Conservation (phyloP, 768 basidiomycete species). For the Boletellus ananiceps region DNA sequence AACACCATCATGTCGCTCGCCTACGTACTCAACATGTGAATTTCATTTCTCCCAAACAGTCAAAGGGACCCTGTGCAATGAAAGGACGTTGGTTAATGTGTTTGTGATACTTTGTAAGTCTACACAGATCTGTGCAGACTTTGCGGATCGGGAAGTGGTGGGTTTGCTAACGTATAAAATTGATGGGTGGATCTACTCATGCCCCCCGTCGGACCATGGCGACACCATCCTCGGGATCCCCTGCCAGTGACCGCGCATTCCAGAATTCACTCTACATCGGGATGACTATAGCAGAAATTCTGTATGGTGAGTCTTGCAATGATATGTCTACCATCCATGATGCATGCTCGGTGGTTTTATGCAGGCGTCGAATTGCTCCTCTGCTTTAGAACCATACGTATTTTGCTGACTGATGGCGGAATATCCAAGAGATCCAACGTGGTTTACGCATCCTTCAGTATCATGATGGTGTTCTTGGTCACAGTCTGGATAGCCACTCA, state of each 20-base stretch:
- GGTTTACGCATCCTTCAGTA: constrained; percentile 27
- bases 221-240: not conserved
- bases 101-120: too few relatives aligned
- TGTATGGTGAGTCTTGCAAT: constrained; percentile 20
- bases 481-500: constrained; percentile 27
- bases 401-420: constrained; percentile 3
- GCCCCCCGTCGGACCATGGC: not conserved
- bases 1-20: not conserved
- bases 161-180: constrained; percentile 6
- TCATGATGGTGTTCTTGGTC: constrained; percentile 22
- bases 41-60: not conserved
- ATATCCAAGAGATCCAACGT: constrained; percentile 5
- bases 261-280: constrained; percentile 15
- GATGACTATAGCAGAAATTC: constrained; percentile 14
- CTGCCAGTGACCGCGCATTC: not conserved
- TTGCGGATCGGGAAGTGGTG: not conserved
- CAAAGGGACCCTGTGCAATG: not conserved
- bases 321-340: not conserved
- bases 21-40: not conserved
- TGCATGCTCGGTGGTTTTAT: not conserved
- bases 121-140: too few relatives aligned
- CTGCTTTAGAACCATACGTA: constrained; percentile 21
- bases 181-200: not conserved
- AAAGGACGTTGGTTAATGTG: too few relatives aligned
- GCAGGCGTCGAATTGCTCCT: constrained; percentile 23